Evolutionary conservation across 106 monocot genomes (phyloP), one percentile per base, ranked within the genome.

Genomic region (Phalaenopsis aphrodite): DNA sequence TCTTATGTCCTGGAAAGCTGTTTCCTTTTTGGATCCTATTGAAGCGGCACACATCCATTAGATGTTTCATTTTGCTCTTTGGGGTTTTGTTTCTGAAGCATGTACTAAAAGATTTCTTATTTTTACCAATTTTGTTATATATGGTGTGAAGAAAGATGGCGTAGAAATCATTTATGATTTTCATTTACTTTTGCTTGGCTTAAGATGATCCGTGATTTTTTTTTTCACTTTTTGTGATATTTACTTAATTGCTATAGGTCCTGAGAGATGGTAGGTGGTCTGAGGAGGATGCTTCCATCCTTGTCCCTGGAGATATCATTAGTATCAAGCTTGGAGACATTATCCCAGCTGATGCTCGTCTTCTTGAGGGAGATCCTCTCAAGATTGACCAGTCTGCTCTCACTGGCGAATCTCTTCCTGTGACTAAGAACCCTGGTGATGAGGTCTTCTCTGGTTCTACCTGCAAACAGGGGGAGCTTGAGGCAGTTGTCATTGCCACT

Each of bases 341-440:
- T 17, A 58, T 92, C 72, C 92, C 92, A 58, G 92, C 92, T 77
- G 92, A 92, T 83, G 92, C 92, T 30, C 92, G 92, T 11, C 88
- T 92, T 49, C 87, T 92, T 39, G 88, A 92, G 72, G 92, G 92
- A 3, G 92, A 92, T 75, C 92, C 92, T 4, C 79, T 89, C 46
- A 92, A 92, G 84, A 89, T 92, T 73, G 92, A 92, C 47, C 92
- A 92, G 72, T 92, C 92, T 67, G 89, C 92, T n/a, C 84, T 92
- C 36, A 92, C 92, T 0, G 92, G 92, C 17, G 92, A 92, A 78
- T 92, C 89, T 24, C 89, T 92, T 24, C 92, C 92, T 1, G 92
- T 92, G 19, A 83, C 92, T 0, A 92, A 86, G 81, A 78, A 85
- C n/a, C 86, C 92, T 6, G 92, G 92, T 7, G 89, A 89, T 65